These are phyloP conservation scores for Pseudopediastrum boryanum DNA, from an alignment of 139 green algal species.

Conservation along the genomic window DNA sequence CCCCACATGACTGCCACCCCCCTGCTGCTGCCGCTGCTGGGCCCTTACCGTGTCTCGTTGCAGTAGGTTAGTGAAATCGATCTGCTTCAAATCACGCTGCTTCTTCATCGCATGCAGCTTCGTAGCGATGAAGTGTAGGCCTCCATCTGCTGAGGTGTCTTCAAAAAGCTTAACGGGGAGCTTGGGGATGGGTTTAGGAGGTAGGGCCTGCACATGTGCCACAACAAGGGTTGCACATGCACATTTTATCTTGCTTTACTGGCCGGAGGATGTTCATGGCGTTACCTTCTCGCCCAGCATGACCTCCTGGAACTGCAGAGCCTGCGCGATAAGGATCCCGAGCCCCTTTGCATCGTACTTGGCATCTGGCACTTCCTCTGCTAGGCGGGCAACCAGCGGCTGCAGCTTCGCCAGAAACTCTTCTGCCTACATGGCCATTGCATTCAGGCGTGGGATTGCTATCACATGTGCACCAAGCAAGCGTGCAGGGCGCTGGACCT, in stretches of 20 bases:
- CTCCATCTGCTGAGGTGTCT: constrained; percentile 45
- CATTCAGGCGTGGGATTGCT: not conserved
- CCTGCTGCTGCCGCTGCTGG: no score
- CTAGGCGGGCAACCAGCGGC: constrained; percentile 56
- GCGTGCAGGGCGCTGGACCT: constrained; percentile 41
- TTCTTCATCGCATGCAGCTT: constrained; percentile 63
- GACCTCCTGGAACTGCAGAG: constrained; percentile 87
- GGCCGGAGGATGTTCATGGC: not conserved
- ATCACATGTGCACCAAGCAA: not conserved
- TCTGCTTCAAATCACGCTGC: constrained; percentile 47
- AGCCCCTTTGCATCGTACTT: constrained; percentile 69
- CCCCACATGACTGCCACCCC: no score
- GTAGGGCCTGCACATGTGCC: constrained; percentile 42
- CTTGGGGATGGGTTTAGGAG: constrained; percentile 53
- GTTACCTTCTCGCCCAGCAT: constrained; percentile 72
- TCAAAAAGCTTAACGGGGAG: constrained; percentile 50
- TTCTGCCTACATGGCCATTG: constrained; percentile 49
- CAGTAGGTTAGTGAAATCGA: no score
- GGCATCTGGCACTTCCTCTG: constrained; percentile 51
- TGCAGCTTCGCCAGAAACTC: constrained; percentile 55
- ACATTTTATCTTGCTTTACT: not conserved
- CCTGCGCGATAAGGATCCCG: constrained; percentile 55
- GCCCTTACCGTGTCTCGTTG: no score
- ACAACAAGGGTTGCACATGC: not conserved
- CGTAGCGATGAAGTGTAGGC: constrained; percentile 60